A percentile compares a stretch with the other conserved stretches of the same genome.
Evolutionary conservation across 2,329 filamentous ascomycete species (phyloP).

Genomic region (Pyrenochaeta sp.): DNA sequence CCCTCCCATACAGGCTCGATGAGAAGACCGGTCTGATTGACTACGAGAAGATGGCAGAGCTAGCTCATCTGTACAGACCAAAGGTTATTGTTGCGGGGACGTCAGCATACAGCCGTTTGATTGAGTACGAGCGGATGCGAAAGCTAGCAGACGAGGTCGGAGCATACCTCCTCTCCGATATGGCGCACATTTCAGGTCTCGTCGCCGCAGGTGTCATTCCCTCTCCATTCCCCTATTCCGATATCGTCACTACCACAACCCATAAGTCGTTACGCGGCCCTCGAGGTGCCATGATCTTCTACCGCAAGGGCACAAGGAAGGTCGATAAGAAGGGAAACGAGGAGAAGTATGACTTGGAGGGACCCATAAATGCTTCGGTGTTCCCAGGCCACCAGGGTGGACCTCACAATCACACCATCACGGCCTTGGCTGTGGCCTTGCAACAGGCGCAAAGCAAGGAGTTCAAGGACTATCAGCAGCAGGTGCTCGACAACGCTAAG

Average conservation of each 20-base stretch:
- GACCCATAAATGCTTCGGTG: conserved; percentile 97
- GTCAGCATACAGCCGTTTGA: conserved; percentile 96
- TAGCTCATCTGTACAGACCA: conserved; percentile 89
- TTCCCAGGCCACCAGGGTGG: conserved; percentile 99
- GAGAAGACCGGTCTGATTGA: conserved; percentile 94
- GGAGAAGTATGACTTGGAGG: conserved; percentile 92
- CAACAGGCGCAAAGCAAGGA: conserved; percentile 91
- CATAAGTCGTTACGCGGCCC: conserved; percentile 99
- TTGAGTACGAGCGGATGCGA: conserved; percentile 96
- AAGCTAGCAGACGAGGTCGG: conserved; percentile 93
- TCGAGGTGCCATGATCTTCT: conserved; percentile 99
- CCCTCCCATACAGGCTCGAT: conserved; percentile 92
- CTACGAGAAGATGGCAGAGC: conserved; percentile 91
- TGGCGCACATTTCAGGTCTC: conserved; percentile 98
- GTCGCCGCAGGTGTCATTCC: conserved; percentile 93
- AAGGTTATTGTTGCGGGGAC: conserved; percentile 97
- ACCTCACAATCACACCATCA: conserved; percentile 99
- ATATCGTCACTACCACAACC: conserved; percentile 97
- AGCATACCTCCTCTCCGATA: conserved; percentile 95
- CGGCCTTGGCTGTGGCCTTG: conserved; percentile 90
- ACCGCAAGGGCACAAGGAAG: conserved; percentile 93
- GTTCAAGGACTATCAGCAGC: conserved; percentile 92
- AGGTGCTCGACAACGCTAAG: conserved; percentile 93
- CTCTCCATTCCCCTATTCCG: conserved; percentile 89
- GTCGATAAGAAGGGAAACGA: conserved; percentile 91